These are phyloP conservation scores for Rutidosis leptorrhynchoides DNA, from an alignment of 129 eudicot species.

Conservation along the genomic window DNA sequence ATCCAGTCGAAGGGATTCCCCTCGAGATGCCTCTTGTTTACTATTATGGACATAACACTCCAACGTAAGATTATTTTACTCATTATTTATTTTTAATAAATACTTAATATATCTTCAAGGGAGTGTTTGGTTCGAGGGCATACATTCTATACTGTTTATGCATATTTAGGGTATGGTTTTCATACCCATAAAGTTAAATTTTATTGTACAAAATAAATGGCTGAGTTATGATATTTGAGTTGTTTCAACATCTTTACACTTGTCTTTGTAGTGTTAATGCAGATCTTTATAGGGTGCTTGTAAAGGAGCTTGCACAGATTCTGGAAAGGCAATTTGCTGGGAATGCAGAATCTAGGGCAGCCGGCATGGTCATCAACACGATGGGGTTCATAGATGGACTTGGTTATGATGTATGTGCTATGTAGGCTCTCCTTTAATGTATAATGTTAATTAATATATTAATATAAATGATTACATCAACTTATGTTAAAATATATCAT, in stretches of 20 bases:
- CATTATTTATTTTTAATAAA: not conserved
- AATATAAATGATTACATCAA: not conserved
- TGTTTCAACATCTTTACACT: slow-evolving; percentile 2
- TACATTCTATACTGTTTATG: not conserved
- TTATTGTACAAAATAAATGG: not conserved
- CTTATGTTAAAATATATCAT: slow-evolving; percentile 6
- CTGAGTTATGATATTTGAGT: too few species aligned
- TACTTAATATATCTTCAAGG: slow-evolving; percentile 1
- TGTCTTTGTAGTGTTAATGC: slow-evolving; percentile 63
- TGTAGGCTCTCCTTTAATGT: not conserved
- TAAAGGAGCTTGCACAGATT: slow-evolving; percentile 86
- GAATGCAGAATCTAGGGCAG: slow-evolving; percentile 89
- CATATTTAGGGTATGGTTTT: slow-evolving; percentile 3
- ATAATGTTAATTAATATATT: too few species aligned
- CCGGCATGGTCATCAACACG: slow-evolving; percentile 97
- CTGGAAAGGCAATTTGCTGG: slow-evolving; percentile 81
- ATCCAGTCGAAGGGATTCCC: slow-evolving; percentile 99
- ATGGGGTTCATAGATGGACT: slow-evolving; percentile 97
- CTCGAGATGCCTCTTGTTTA: slow-evolving; percentile 95
- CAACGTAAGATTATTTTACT: slow-evolving; percentile 48
- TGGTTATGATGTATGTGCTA: slow-evolving; percentile 77
- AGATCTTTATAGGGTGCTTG: slow-evolving; percentile 83
- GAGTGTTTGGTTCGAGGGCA: not conserved
- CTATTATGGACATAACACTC: slow-evolving; percentile 78
- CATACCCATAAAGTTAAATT: not conserved